Percentiles rank a stretch among this genome's conserved stretches.
Evolutionary conservation across 371 early-diverging fungal genomes (phyloP).

Genomic region (Lichtheimia ornata): DNA sequence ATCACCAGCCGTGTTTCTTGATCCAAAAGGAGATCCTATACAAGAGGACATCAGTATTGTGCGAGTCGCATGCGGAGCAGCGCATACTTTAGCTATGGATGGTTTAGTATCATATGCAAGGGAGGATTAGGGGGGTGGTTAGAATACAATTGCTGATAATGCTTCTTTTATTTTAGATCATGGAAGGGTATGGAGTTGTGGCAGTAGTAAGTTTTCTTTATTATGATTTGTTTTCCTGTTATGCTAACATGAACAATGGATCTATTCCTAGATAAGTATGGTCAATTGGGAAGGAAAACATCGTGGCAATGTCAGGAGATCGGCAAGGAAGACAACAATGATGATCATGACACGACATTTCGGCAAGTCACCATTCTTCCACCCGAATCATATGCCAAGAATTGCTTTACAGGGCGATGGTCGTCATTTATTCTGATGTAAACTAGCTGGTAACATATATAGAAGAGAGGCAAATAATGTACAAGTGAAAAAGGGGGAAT

Average conservation of each 20-base stretch:
- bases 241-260: too few species aligned
- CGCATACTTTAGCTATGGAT: constrained; percentile 45
- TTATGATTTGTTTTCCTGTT: too few species aligned
- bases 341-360: constrained; percentile 19
- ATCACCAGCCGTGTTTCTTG: constrained; percentile 20
- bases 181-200: constrained; percentile 40
- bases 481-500: too few species aligned
- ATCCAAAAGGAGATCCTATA: constrained; percentile 16
- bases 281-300: constrained; percentile 20
- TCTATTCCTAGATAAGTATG: constrained; percentile 26
- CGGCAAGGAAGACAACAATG: constrained; percentile 7
- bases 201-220: constrained; percentile 27
- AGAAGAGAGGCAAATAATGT: too few species aligned
- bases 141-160: neutral
- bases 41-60: constrained; percentile 22
- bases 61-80: constrained; percentile 35
- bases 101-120: constrained; percentile 12
- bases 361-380: constrained; percentile 16
- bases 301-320: too few species aligned
- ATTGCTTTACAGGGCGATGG: constrained; percentile 38
- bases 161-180: constrained; percentile 17
- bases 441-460: constrained; percentile 1
- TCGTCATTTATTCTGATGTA: constrained; percentile 26
- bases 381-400: constrained; percentile 10
- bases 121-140: neutral